Base-by-base conservation (phyloP, 2,329 filamentous ascomycete species). In the Venturia pyrina region DNA sequence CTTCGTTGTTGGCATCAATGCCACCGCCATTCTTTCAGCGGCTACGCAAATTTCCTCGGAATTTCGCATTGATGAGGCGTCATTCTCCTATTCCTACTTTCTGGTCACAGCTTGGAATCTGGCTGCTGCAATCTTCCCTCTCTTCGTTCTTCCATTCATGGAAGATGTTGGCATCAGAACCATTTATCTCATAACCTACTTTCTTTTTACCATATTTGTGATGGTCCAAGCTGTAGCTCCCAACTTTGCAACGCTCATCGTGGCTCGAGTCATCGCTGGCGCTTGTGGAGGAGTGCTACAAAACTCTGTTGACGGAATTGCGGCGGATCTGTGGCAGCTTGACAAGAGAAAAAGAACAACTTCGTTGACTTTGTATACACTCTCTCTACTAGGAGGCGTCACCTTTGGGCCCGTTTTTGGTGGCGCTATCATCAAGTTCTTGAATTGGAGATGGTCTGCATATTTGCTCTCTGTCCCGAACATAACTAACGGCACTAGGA, bases 11-110 rank as follows among this genome's bases (percentile, higher is more conserved):
- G 70, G 74, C 24, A 64, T 77, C 28, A 77, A 78, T 61, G 75
- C 74, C 24, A 78, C 75, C 2, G 71, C 71, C 7, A 74, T 77
- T 44, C 74, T 76, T 1, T 72, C 74, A 15, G 75, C 75, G 13
- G 71, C 72, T 6, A 67, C 68, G 40, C 69, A 72, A 46, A 74
- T 77, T 68, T 74, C 73, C 62, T 63, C 67, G 8, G 66, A 71
- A 6, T 77, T 77, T 68, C 64, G 69, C 19, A 67, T 77, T 65
- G 71, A 68, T 62, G 76, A 78, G 67, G 71, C 72, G 5, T 60
- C 66, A 24, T 78, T 78, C 63, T 73, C 75, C n/a, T 70, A 78
- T 67, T 76, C 72, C 44, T 78, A 75, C 71, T 78, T 75, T 75
- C 68, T 72, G 2, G 72, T 77, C 32, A 71, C 73, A 0, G 72